Conservation (phyloP, 1,139 yeast species). For the Yamadazyma siamensis region DNA sequence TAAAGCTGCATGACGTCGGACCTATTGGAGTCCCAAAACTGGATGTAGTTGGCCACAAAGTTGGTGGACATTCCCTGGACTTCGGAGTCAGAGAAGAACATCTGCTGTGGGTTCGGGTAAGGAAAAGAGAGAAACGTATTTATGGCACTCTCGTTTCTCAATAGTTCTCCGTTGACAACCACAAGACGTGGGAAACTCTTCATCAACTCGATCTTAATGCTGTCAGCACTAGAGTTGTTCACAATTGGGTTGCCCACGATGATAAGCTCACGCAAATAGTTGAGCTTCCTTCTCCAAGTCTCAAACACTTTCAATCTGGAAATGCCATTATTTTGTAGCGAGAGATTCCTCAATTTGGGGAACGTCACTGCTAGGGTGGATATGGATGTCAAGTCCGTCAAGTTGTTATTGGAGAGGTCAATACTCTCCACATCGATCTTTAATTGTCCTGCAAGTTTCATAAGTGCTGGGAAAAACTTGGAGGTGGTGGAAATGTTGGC, state of each 20-base stretch:
- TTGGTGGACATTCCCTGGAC: conserved; percentile 67
- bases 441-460: conserved; percentile 70
- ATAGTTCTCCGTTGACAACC: conserved; percentile 71
- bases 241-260: conserved; percentile 76
- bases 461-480: conserved; percentile 86
- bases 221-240: conserved; percentile 25
- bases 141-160: conserved; percentile 69
- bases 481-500: conserved; percentile 56
- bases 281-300: conserved; percentile 75
- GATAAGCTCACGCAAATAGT: conserved; percentile 69
- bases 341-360: conserved; percentile 73
- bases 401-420: conserved; percentile 67
- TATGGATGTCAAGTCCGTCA: conserved; percentile 60
- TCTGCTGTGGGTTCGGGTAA: conserved; percentile 39
- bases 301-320: conserved; percentile 59
- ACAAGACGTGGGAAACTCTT: conserved; percentile 73
- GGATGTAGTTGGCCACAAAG: conserved; percentile 71
- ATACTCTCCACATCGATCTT: conserved; percentile 65
- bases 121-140: conserved; percentile 54
- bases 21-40: conserved; percentile 80
- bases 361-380: conserved; percentile 68
- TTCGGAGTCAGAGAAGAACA: conserved; percentile 80
- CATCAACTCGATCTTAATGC: conserved; percentile 62
- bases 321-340: conserved; percentile 74
- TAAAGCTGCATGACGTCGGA: conserved; percentile 67